Percentiles rank a stretch among this genome's conserved stretches.
These are phyloP conservation scores for Mrakia gelida DNA, from an alignment of 768 basidiomycete genomes.

Conservation along the genomic window DNA sequence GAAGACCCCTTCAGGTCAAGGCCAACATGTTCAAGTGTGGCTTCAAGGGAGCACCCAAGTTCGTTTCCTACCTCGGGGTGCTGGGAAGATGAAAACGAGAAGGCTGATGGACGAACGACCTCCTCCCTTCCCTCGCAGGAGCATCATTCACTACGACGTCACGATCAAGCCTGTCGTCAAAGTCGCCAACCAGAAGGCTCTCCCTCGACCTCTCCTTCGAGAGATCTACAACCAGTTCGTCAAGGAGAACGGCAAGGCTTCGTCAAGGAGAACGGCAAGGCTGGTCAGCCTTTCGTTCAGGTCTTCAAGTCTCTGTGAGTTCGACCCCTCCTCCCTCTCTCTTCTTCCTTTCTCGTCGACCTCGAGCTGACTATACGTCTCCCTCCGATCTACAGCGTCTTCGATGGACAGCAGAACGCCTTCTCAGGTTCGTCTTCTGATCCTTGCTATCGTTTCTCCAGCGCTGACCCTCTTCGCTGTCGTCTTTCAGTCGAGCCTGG, in stretches of 20 bases:
- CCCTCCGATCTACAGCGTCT: background rate
- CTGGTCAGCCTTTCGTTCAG: background rate
- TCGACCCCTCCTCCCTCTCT: too few relatives aligned
- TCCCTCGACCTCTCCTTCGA: constrained; percentile 1
- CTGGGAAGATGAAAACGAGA: background rate
- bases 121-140: background rate
- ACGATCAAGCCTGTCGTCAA: constrained; percentile 5
- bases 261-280: background rate
- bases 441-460: too few relatives aligned
- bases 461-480: too few relatives aligned
- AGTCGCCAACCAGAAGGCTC: constrained; percentile 6
- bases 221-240: constrained; percentile 6
- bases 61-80: background rate
- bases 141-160: background rate
- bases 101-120: background rate
- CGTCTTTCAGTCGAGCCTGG: background rate
- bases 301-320: constrained; percentile 10
- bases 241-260: background rate
- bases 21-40: constrained; percentile 13
- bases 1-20: background rate
- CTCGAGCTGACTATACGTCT: too few relatives aligned
- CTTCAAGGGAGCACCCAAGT: constrained; percentile 13
- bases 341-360: too few relatives aligned
- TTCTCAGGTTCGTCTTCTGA: background rate
- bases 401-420: background rate